Conservation (phyloP, 441 rosid genomes). For the Gossypium trilobum region DNA sequence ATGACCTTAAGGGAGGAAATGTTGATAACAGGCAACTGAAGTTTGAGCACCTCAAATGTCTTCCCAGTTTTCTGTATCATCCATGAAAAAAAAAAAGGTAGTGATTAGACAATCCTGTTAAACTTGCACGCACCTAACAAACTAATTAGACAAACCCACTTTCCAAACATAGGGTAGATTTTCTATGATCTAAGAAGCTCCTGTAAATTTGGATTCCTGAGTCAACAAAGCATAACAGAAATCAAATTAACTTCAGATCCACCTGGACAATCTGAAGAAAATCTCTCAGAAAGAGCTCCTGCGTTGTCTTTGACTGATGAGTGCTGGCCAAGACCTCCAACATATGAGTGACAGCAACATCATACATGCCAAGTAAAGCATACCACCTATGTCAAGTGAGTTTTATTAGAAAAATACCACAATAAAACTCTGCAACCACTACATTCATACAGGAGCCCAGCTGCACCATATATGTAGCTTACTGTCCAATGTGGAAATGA, state of each 20-base stretch:
- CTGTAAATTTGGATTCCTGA: background rate
- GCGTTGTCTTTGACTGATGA: slow-evolving; percentile 82
- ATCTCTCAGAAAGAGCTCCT: slow-evolving; percentile 75
- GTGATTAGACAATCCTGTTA: background rate
- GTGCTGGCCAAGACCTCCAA: slow-evolving; percentile 76
- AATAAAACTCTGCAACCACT: slow-evolving; percentile 12
- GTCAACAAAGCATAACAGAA: slow-evolving; percentile 17
- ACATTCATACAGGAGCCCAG: slow-evolving; percentile 17
- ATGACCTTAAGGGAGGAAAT: slow-evolving; percentile 69
- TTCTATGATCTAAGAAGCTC: background rate
- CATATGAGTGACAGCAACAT: slow-evolving; percentile 74
- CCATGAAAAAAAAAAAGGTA: slow-evolving; percentile 14
- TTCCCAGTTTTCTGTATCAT: slow-evolving; percentile 70
- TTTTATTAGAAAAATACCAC: slow-evolving; percentile 17
- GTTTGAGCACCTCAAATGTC: slow-evolving; percentile 64
- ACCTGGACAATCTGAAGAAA: slow-evolving; percentile 85
- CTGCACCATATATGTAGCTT: slow-evolving; percentile 32
- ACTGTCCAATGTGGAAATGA: slow-evolving; percentile 94
- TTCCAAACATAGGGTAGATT: slow-evolving; percentile 1
- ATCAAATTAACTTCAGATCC: slow-evolving; percentile 9
- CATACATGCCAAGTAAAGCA: slow-evolving; percentile 83
- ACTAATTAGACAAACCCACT: slow-evolving; percentile 3
- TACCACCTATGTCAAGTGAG: slow-evolving; percentile 60
- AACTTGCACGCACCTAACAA: background rate
- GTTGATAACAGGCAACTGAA: slow-evolving; percentile 71